These are phyloP conservation scores for Colletotrichum acutatum DNA, from an alignment of 2,329 filamentous ascomycete genomes.

Conservation along the genomic window DNA sequence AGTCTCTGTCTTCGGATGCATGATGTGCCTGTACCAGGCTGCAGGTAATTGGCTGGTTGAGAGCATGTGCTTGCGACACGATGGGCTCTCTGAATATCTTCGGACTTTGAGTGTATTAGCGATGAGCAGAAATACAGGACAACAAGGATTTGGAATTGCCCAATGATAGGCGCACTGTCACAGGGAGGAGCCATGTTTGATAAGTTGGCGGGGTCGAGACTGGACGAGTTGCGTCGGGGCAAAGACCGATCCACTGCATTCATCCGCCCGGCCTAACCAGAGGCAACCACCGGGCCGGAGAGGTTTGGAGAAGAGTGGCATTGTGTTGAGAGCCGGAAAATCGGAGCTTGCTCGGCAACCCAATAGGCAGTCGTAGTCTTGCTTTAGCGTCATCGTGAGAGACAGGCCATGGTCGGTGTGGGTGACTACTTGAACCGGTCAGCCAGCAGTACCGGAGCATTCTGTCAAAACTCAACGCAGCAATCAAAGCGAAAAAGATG, in stretches of 20 bases:
- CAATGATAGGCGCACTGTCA: neutral
- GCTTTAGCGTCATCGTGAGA: neutral
- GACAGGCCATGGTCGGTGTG: neutral
- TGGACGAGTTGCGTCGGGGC: neutral
- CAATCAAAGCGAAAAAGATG: neutral
- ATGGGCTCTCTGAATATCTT: neutral
- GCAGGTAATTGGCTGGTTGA: neutral
- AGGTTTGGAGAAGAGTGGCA: neutral
- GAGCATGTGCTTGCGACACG: constrained; percentile 7
- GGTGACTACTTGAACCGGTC: neutral
- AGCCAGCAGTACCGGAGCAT: neutral
- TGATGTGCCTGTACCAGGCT: neutral
- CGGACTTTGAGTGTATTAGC: neutral
- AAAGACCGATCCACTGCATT: neutral
- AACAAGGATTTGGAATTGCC: neutral
- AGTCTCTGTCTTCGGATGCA: neutral
- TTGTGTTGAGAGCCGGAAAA: constrained; percentile 16
- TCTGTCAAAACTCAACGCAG: neutral
- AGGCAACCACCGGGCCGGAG: neutral
- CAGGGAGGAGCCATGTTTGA: neutral
- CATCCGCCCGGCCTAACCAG: neutral
- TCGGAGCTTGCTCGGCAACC: constrained; percentile 19
- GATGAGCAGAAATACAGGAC: neutral
- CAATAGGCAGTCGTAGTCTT: neutral
- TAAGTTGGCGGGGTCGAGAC: neutral